These are phyloP conservation scores for Pseudogymnoascus sp. DNA, from an alignment of 2,329 filamentous ascomycete species.

Conservation along the genomic window DNA sequence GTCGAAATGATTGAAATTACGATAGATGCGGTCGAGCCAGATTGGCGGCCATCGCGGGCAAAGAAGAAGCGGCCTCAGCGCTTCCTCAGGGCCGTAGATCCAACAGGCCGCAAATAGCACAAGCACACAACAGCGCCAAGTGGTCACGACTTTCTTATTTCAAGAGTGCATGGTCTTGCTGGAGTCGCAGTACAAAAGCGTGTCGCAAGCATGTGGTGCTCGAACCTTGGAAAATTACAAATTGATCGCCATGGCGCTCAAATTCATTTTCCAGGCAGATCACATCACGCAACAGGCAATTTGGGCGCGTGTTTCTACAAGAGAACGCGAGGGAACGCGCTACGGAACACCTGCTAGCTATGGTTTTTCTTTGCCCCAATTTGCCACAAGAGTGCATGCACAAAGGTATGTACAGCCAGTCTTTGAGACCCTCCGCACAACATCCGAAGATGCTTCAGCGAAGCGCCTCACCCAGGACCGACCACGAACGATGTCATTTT, in stretches of 20 bases:
- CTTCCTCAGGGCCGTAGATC: not conserved
- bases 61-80: not conserved
- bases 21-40: slow-evolving; percentile 3
- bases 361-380: not conserved
- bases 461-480: slow-evolving; percentile 28
- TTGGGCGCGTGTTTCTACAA: no score
- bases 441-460: slow-evolving; percentile 10
- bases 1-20: slow-evolving; percentile 1
- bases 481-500: slow-evolving; percentile 18
- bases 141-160: not conserved
- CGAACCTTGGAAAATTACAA: slow-evolving; percentile 2
- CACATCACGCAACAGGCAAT: not conserved
- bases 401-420: slow-evolving; percentile 24
- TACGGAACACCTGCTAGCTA: not conserved
- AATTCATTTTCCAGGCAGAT: not conserved
- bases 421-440: slow-evolving; percentile 26
- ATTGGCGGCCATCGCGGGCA: not conserved
- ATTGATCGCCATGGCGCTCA: not conserved
- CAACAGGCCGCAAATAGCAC: not conserved
- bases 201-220: not conserved
- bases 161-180: not conserved
- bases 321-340: not conserved
- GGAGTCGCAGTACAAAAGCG: not conserved
- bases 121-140: not conserved
- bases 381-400: slow-evolving; percentile 19